Conservation (phyloP, 1,284 basidiomycete genomes). For the Trametes pubescens region DNA sequence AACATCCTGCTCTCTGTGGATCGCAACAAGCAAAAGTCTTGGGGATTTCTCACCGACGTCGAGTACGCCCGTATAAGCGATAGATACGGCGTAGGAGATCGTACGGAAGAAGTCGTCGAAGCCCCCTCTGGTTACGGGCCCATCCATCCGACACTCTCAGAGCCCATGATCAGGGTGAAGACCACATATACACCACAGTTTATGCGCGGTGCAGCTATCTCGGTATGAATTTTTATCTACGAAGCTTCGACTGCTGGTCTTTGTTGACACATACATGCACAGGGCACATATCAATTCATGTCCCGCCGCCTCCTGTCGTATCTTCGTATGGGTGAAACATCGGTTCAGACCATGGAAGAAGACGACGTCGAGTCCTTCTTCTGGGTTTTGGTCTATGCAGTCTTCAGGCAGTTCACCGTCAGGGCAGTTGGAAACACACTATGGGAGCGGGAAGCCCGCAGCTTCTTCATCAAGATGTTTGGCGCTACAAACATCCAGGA, state of each 20-base stretch:
- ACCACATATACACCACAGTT: neutral
- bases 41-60: constrained; percentile 12
- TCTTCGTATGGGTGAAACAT: neutral
- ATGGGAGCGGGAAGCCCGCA: neutral
- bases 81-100: neutral
- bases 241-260: neutral
- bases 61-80: constrained; percentile 1
- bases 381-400: constrained; percentile 5
- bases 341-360: neutral
- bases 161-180: too few relatives aligned
- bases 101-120: too few relatives aligned
- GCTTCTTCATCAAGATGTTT: too few relatives aligned
- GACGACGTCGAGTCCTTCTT: constrained; percentile 14
- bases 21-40: neutral
- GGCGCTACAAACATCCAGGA: neutral
- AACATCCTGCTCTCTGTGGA: constrained; percentile 15
- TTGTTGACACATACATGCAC: neutral
- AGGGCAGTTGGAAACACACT: neutral
- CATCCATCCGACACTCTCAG: too few relatives aligned
- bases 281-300: constrained; percentile 11
- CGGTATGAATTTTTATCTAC: neutral
- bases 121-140: too few relatives aligned
- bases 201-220: neutral
- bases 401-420: neutral
- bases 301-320: neutral